Evolutionary conservation across 345 rosid genomes (phyloP), one percentile per base, ranked within the genome.

Genomic region (Hypericum androsaemum): DNA sequence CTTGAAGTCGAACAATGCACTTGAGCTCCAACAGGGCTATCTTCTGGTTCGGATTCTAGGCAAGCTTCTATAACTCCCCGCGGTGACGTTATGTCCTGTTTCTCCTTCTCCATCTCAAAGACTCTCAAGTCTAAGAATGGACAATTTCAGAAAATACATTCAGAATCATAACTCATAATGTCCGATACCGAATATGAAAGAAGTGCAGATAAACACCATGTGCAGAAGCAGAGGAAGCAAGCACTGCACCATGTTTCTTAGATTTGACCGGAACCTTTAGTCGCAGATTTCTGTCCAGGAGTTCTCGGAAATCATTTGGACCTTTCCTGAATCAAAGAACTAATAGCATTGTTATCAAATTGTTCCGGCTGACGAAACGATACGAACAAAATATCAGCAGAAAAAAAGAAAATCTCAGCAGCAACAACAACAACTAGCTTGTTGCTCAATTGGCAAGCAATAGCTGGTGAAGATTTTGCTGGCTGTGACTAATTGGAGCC

Each of bases 41-140:
- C 49, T 13, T 17, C 50, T 10, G 22, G 46, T 11, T 50, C 58
- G 12, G 62, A 36, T 39, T 67, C 79, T 41, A 60, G 43, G 59
- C 82, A 72, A 38, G 84, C 84, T 56, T 86, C 97, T 50, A 89
- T 39, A 39, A 83, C 66, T 67, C 84, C 86, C 65, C 69, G 71
- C 0, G 97, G 94, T 53, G 97, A 83, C 16, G 59, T 45, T 58
- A 59, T 68, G 35, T 76, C 77, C 12, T 59, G 59, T 61, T 50
- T 73, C 73, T 75, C 80, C 54, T 66, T 75, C 45, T 79, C 81
- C 51, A 58, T 41, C 12, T 70, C 73, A 12, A 67, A 50, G 53
- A 10, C 50, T 60, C 92, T 81, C 67, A 80, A 62, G 58, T 70
- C 95, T 83, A 62, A 41, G 60, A 49, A 52, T 37, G 37, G 48